Conservation (phyloP, 2,329 filamentous ascomycete genomes). For the Aspergillus sergii region DNA sequence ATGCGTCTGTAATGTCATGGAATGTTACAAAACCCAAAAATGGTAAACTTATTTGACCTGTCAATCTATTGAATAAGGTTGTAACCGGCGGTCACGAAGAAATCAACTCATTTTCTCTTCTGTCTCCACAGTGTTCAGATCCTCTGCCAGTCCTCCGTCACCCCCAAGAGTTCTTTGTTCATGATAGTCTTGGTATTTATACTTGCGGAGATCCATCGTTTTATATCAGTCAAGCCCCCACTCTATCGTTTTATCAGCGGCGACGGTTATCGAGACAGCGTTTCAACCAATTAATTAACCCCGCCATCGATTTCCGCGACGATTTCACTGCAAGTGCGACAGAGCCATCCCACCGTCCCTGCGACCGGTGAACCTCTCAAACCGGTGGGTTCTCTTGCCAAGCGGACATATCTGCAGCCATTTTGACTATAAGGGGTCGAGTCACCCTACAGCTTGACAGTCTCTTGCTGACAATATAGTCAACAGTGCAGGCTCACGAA, state of each 20-base stretch:
- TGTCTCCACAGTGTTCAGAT: neutral
- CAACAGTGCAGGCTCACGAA: conserved; percentile 1
- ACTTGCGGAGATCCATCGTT: neutral
- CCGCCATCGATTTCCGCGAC: neutral
- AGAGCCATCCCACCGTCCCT: neutral
- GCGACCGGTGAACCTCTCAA: neutral
- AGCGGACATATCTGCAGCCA: neutral
- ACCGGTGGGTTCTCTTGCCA: neutral
- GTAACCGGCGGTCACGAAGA: neutral
- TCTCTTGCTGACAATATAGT: neutral
- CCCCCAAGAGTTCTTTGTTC: neutral
- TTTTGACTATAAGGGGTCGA: neutral
- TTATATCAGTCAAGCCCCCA: neutral
- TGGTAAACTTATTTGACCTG: neutral
- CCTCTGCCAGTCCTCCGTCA: neutral
- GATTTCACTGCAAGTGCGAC: neutral
- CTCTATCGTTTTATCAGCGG: neutral
- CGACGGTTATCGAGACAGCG: neutral
- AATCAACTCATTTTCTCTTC: neutral
- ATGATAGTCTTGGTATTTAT: neutral
- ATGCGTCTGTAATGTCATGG: neutral
- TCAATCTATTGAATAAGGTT: neutral
- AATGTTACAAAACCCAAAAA: neutral
- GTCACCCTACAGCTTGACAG: neutral
- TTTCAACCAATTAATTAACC: conserved; percentile 1